Base-by-base conservation (phyloP, 1,284 basidiomycete species). In the Peniophora sp. region DNA sequence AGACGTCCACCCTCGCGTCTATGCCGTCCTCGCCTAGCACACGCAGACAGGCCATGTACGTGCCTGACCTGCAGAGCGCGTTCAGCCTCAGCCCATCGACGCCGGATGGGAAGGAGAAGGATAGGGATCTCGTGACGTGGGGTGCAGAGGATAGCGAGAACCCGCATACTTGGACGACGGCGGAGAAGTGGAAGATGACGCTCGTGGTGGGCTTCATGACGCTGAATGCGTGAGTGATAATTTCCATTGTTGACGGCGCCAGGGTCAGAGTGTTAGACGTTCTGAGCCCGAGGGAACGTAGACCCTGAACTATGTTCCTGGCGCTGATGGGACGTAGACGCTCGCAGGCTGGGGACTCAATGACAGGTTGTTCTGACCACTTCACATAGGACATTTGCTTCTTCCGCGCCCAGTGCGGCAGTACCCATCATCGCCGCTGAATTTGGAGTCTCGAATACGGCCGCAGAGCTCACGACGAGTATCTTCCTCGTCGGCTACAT, bases 401-500 rank as follows among this genome's bases (percentile, higher is more conserved):
- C 77, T 9, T 78, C 79, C 0, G 77, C 81, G 16, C 75, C 81
- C 2, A 73, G 76, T 2, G 66, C 73, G 6, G 74, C 79, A 16
- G 65, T 69, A 2, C 36, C 20, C 0, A 58, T 59, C 11, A 70
- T 83, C 27, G 60, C 68, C 17, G 46, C 49, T 2, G 63, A 72
- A 2, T 83, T 83, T 51, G 52, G 69, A 6, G 62, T 70, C 1
- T 59, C 65, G 2, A 47, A 52, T 0, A 77, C 78, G 57, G 69
- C 77, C 2, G 70, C 77, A 3, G 69, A 76, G 50, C 67, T 83
- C 20, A 65, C 78, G 2, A 81, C 77, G 2, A 71, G 74, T 0
- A 63, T 71, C 19, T 84, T 83, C 65, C 68, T 85, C 10, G 59
- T 77, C 27, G 81, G 81, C 10, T 84, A 81, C 59, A 73, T 77